Evolutionary conservation across 139 green algal genomes (phyloP), one percentile per base, ranked within the genome.

Genomic region (Chara braunii): DNA sequence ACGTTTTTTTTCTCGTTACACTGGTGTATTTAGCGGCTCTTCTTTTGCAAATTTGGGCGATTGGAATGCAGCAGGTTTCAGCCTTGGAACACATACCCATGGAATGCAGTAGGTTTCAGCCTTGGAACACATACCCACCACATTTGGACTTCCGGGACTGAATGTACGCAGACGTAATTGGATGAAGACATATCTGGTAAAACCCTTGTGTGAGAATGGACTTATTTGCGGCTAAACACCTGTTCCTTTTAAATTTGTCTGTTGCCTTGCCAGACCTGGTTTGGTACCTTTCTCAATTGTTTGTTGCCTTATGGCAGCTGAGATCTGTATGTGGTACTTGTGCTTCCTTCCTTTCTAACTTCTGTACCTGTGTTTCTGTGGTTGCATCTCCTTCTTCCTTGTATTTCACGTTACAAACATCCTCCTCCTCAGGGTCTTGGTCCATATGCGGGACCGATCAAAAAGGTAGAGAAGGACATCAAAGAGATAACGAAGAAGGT

Each of bases 401-500:
- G 18, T 48, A 26, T 18, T 18, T 18, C 40, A 26, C 40, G 40
- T 48, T 18, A 18, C 18, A 18, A 48, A 48, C 40, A 58, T 26
- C 11, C 40, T 48, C 18, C 40, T 48, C 40, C 60, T 23, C 66
- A 75, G 63, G 64, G 89, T 3, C 77, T 94, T 0, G 92, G 93
- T 0, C 87, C 93, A 0, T 99, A 99, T 48, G 45, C 70, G 0
- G 61, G 76, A 82, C n/a, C 69, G 1, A 84, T 90, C 12, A 89
- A 87, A 55, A 77, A 88, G 48, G 81, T 84, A 9, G 88, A 95
- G 80, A 73, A 75, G 34, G 85, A 95, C 62, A 68, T 89, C 8
- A 90, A 90, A 55, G 79, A 86, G 32, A 84, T 90, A 30, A 68
- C 85, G n/a, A 88, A 89, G 72, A 79, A 85, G 35, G 85, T 95